Evolutionary conservation across 2,329 filamentous ascomycete species (phyloP), one percentile per base, ranked within the genome.

Genomic region (Lasiodiplodia theobromae): DNA sequence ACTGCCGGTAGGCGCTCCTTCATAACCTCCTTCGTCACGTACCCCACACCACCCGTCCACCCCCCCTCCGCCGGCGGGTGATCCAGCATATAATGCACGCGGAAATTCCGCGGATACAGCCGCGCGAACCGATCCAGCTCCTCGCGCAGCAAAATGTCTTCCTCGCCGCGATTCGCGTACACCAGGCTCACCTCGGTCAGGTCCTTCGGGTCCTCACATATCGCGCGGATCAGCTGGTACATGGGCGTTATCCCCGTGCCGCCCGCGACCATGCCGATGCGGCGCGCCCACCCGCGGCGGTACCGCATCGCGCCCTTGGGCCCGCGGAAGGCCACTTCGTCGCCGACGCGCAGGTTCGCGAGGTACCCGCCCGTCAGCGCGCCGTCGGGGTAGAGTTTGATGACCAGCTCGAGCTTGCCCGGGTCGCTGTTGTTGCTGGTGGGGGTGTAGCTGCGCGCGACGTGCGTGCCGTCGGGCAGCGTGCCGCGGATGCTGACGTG

Each of bases 171-270:
- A 76, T 89, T 90, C 37, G 86, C 88, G 69, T 89, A 89, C 37
- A 91, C 76, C 4, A 91, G 78, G 54, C 80, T 85, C 52, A 90
- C 76, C 70, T 86, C 77, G 0, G 89, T 90, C 0, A 79, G 81
- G 70, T 91, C 89, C 7, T 76, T 78, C n/a, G 84, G 80, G 66
- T 90, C 85, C 73, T 89, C 87, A 72, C 87, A 88, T 68, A 90
- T 88, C 53, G 87, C 87, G 4, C 87, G 85, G 73, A 90, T 89
- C 7, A 91, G 76, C 73, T 90, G 88, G 74, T 83, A 87, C 84
- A 88, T 86, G 2, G 87, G 86, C 0, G 86, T 86, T 69, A 86
- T 85, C 6, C 84, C 84, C 53, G 82, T 83, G 18, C 84, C 84
- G 44, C 86, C 86, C 1, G 85, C 86, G 1, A 88, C 74, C 86